Evolutionary conservation across 2,329 filamentous ascomycete genomes (phyloP), one percentile per base, ranked within the genome.

Genomic region (Didymella exigua): DNA sequence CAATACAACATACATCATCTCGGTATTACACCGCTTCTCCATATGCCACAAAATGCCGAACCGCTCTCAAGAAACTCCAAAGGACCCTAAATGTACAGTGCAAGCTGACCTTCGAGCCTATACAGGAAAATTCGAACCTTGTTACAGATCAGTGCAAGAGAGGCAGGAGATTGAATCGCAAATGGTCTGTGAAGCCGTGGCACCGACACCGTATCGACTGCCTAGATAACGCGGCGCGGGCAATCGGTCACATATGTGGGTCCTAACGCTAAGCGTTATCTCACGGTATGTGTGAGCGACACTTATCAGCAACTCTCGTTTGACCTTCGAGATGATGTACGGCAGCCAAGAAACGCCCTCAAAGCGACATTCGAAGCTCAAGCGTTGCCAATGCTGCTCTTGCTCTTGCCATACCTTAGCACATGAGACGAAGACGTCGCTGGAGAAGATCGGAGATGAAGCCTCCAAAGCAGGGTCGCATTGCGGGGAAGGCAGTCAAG

Each of bases 181-280:
- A 37, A 33, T 45, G 31, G 46, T 37, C 47, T 30, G 34, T 33
- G 33, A 42, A 23, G 36, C 40, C 37, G 16, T 26, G 16, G 33
- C 27, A 36, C 55, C 48, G 59, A 63, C 53, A 59, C 48, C 49
- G 48, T 60, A 60, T 63, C 53, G 42, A 23, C 36, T 45, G 40
- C 46, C 4, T 13, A 54, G 57, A 63, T 63, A 63, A 60, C 41
- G n/a, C 42, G n/a, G n/a, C n/a, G n/a, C n/a, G n/a, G n/a, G n/a
- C n/a, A n/a, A n/a, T n/a, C n/a, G n/a, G n/a, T n/a, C n/a, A n/a
- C n/a, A n/a, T n/a, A n/a, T n/a, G n/a, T n/a, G n/a, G n/a, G n/a
- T n/a, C n/a, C n/a, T n/a, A n/a, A n/a, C n/a, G n/a, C n/a, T n/a
- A n/a, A n/a, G 53, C 49, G 44, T 61, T 61, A 61, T 61, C 59